Conservation (phyloP, 805 yeast genomes). For the Debaryomyces maramus region DNA sequence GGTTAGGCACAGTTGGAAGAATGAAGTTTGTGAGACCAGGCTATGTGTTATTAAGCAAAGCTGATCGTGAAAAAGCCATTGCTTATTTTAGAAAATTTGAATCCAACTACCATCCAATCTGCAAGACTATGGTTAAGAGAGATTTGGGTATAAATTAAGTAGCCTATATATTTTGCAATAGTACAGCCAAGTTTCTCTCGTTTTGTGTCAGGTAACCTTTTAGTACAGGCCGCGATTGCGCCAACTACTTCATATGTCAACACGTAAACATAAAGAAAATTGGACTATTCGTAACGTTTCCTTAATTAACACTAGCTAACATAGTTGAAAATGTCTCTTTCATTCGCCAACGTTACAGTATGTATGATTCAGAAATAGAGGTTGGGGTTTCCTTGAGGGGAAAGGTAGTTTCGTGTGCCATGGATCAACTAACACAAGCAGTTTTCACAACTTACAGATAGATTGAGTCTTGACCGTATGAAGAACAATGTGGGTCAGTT, state of each 20-base stretch:
- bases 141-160: slow-evolving; percentile 53
- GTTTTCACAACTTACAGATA: slow-evolving; percentile 46
- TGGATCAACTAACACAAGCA: no score
- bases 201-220: neutral
- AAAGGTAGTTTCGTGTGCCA: no score
- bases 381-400: no score
- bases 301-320: no score
- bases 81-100: slow-evolving; percentile 61
- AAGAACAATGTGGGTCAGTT: slow-evolving; percentile 52
- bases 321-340: slow-evolving; percentile 28
- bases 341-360: slow-evolving; percentile 41
- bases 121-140: slow-evolving; percentile 77
- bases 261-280: slow-evolving; percentile 7
- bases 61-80: slow-evolving; percentile 65
- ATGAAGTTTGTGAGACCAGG: slow-evolving; percentile 95
- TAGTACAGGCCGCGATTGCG: neutral
- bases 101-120: slow-evolving; percentile 77
- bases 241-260: neutral
- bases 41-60: slow-evolving; percentile 61
- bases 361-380: no score
- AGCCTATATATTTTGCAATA: slow-evolving; percentile 1
- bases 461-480: slow-evolving; percentile 44
- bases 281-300: neutral
- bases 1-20: slow-evolving; percentile 91
- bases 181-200: neutral